Evolutionary conservation across 129 eudicot species (phyloP).

Genomic region (Silybum marianum): DNA sequence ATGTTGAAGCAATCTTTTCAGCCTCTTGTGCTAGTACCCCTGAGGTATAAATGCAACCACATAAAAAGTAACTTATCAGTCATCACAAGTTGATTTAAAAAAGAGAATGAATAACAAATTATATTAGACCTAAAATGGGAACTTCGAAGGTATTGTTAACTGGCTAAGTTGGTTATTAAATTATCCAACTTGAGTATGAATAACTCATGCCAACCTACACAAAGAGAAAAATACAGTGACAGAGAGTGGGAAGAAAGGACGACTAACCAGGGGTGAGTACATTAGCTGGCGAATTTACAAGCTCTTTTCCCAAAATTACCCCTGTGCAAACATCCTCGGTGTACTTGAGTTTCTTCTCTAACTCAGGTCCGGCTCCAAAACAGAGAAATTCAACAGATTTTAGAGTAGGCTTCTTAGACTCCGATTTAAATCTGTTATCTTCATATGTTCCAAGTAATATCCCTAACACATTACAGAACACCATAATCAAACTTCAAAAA

Average conservation of each 20-base stretch:
- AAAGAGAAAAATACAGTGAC: neutral
- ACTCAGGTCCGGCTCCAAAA: conserved; percentile 81
- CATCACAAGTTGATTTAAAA: neutral
- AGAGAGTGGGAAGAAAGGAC: conserved; percentile 5
- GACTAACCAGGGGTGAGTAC: conserved; percentile 97
- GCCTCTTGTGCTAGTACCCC: conserved; percentile 93
- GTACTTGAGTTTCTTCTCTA: conserved; percentile 82
- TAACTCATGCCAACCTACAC: neutral
- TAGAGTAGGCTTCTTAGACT: conserved; percentile 73
- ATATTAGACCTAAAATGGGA: neutral
- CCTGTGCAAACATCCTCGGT: conserved; percentile 79
- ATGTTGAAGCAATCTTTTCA: conserved; percentile 65
- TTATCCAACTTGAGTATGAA: neutral
- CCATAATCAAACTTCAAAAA: conserved; percentile 8
- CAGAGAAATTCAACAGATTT: conserved; percentile 87
- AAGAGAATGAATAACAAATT: neutral
- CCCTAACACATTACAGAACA: conserved; percentile 45
- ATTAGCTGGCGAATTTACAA: conserved; percentile 96
- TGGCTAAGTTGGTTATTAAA: too few relatives aligned
- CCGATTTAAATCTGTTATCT: conserved; percentile 85
- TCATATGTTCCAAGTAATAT: conserved; percentile 71
- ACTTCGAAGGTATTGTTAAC: neutral
- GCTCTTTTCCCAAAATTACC: conserved; percentile 80
- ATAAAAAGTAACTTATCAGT: neutral
- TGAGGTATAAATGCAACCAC: conserved; percentile 34